Conservation (phyloP, 164 flowering plant species). For the Hamamelis virginiana region DNA sequence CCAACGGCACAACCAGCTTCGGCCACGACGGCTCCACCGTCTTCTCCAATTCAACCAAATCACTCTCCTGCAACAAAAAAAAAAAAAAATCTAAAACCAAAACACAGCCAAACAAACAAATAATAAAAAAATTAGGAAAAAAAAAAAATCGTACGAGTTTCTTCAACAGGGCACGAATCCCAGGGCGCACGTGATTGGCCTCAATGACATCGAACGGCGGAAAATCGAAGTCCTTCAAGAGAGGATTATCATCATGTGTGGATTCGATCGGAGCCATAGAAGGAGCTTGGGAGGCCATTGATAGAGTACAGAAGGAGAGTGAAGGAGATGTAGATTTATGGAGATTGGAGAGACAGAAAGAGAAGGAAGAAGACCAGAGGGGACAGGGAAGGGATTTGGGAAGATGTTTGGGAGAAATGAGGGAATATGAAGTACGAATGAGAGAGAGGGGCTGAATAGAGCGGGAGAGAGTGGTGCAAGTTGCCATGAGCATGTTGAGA, state of each 20-base stretch:
- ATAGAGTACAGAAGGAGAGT: conserved; percentile 4
- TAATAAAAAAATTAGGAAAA: neutral
- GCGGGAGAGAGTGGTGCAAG: conserved; percentile 35
- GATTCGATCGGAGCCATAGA: neutral
- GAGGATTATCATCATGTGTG: conserved; percentile 41
- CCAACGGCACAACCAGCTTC: conserved; percentile 85
- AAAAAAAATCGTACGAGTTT: conserved; percentile 42
- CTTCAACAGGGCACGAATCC: conserved; percentile 62
- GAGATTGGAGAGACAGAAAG: conserved; percentile 53
- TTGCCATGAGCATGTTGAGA: conserved; percentile 37
- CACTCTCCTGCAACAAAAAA: conserved; percentile 54
- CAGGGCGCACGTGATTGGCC: conserved; percentile 84
- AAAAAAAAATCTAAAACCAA: conserved; percentile 5
- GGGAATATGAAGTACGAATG: conserved; percentile 23
- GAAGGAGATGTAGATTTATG: conserved; percentile 15
- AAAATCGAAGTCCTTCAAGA: conserved; percentile 65
- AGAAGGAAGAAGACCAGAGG: conserved; percentile 81
- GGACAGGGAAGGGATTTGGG: conserved; percentile 67
- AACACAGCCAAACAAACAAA: neutral
- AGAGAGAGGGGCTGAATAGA: conserved; percentile 20
- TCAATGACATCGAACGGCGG: conserved; percentile 82
- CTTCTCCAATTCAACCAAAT: conserved; percentile 74
- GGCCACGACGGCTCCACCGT: conserved; percentile 91
- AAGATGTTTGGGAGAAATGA: conserved; percentile 26
- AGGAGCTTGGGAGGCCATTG: conserved; percentile 16